Base-by-base conservation (phyloP, 176 grass and related monocot species). In the Triticum dicoccoides region DNA sequence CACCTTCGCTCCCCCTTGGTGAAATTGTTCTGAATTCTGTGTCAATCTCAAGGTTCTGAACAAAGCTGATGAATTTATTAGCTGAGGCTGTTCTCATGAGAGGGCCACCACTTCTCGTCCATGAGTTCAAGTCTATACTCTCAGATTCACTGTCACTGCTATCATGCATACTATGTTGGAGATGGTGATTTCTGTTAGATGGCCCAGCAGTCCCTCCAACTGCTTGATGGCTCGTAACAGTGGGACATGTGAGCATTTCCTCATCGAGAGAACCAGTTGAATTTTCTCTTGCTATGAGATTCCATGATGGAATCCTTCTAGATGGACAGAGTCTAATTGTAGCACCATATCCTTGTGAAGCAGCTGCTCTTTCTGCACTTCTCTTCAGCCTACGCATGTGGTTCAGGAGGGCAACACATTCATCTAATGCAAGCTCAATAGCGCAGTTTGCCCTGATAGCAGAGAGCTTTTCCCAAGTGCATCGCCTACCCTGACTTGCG, bases 201-300 rank as follows among this genome's bases (percentile, higher is more conserved):
- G 61, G 73, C 73, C 80, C 90, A 87, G 68, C 61, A 61, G 65
- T 70, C 51, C 83, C 89, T 84, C 77, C 89, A 88, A 78, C 66
- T 56, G 73, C 83, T 81, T 90, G 88, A 83, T 85, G 84, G 65
- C 75, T 84, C 67, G 84, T 73, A 83, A 8, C 38, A 38, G 83
- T 80, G 49, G 90, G 82, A 78, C 86, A 89, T 34, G 80, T 34
- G 42, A 94, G 83, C 27, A 89, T 59, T 42, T 98, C 96, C 7
- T 98, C 96, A 9, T 98, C 93, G 59, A 98, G 90, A 77, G 91
- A 96, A 21, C 93, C 96, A 33, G 96, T 72, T 68, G 93, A 98
- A 84, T 98, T 98, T 79, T 98, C 96, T 81, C 96, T 94, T 81
- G 96, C 96, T 89, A 98, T 95, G 78, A 92, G 88, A 87, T 98